Base-by-base conservation (phyloP, 495 filamentous ascomycete species). In the Podospora fimiseda region DNA sequence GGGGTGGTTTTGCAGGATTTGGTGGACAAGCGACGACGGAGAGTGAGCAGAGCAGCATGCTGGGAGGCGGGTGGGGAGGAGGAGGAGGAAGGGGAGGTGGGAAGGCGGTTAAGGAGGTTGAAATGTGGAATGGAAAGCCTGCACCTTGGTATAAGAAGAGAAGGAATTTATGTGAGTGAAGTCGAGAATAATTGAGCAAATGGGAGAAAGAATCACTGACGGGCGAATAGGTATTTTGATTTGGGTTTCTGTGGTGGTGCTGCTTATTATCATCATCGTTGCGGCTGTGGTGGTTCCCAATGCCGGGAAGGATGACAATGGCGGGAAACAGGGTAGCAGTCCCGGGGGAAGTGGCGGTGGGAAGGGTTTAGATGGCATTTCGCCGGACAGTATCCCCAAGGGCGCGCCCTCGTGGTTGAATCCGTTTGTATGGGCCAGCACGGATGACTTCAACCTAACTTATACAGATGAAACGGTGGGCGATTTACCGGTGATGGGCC, bases 361-460 rank as follows among this genome's bases (percentile, higher is more conserved):
- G 1, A 69, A 74, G 2, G 86, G 81, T 57, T 71, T 94, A 15
- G 64, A 77, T 50, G 70, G 74, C 18, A 71, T 90, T 19, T 78
- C 77, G 38, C 71, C 77, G 39, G 72, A 74, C 53, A 78, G 72
- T 57, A 85, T 94, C 43, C 90, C 90, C 3, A 66, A 71, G 9
- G 73, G 82, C 20, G 80, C 85, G 62, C 90, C 88, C 0, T 87
- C 87, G 0, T 80, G 85, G 53, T 72, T 96, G 14, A 93, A 99
- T 67, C 94, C 94, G 0, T 95, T 89, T 55, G 84, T 86, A 11
- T 99, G 94, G 94, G 86, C 87, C 45, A 88, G 95, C 57, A 96
- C 92, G 1, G 80, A 74, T 2, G 90, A 89, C 60, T 95, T 97
- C 68, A 99, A 99, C 63, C 72, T 94, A 50, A 97, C 94, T 0